Conservation (phyloP, 1,284 basidiomycete genomes). For the Melampsora larici-populina region DNA sequence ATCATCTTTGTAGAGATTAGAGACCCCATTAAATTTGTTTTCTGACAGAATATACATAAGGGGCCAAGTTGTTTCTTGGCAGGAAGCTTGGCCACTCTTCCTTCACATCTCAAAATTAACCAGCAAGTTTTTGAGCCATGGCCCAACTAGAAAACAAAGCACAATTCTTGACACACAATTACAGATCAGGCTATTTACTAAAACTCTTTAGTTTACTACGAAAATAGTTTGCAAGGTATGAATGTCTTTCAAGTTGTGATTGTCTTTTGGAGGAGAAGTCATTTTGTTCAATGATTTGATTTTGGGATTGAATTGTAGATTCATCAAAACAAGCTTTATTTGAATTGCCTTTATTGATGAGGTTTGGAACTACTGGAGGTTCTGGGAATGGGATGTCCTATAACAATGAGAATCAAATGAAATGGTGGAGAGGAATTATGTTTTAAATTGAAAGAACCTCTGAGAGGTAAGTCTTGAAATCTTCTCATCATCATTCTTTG, state of each 20-base stretch:
- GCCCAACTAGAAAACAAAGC: no score
- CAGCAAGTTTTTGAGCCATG: no score
- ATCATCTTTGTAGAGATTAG: no score
- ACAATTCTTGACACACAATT: no score
- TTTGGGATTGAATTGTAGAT: constrained; percentile 49
- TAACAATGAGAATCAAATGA: constrained; percentile 67
- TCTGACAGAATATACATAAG: no score
- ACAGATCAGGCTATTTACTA: no score
- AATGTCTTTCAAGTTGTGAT: not conserved
- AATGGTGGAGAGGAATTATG: constrained; percentile 81
- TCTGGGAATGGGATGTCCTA: constrained; percentile 59
- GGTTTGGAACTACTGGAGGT: constrained; percentile 59
- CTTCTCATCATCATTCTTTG: not conserved
- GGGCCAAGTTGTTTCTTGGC: no score
- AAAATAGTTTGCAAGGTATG: constrained; percentile 39
- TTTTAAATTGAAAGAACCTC: constrained; percentile 89
- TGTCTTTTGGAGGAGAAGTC: not conserved
- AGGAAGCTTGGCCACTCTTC: no score
- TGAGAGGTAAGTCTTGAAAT: constrained; percentile 61
- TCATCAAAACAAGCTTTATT: constrained; percentile 68
- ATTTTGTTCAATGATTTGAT: not conserved
- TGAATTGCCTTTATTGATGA: constrained; percentile 68
- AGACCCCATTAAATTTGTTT: no score
- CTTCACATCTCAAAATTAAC: no score
- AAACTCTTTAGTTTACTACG: no score